These are phyloP conservation scores for Achlya hypogyna DNA, from an alignment of 352 stramenopile species.

Conservation along the genomic window DNA sequence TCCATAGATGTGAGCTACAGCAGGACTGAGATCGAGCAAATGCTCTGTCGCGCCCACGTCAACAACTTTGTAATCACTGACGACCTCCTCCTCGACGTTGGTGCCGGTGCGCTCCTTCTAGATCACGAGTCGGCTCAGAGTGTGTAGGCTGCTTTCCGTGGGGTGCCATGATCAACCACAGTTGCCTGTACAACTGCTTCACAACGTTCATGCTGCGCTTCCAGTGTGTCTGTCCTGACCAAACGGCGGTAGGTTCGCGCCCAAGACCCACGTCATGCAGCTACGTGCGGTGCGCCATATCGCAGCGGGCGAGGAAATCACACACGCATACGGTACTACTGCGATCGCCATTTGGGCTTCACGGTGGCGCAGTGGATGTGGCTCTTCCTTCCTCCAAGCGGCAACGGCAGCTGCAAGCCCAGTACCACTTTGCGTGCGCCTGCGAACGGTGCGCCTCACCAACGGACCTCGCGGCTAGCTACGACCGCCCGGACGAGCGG, in stretches of 20 bases:
- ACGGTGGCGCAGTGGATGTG: slow-evolving; percentile 37
- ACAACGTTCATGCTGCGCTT: neutral
- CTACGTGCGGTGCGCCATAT: slow-evolving; percentile 49
- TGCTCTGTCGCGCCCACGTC: slow-evolving; percentile 62
- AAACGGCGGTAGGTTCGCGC: slow-evolving; percentile 28
- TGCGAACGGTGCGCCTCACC: slow-evolving; percentile 39
- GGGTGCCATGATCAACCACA: slow-evolving; percentile 72
- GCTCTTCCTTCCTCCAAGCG: slow-evolving; percentile 37
- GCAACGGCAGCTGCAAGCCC: slow-evolving; percentile 32
- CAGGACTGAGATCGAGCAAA: slow-evolving; percentile 37
- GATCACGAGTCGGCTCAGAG: neutral
- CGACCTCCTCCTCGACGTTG: slow-evolving; percentile 42
- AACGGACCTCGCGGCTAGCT: neutral
- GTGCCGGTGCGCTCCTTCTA: slow-evolving; percentile 24
- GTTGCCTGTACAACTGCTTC: slow-evolving; percentile 49
- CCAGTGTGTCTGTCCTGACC: neutral
- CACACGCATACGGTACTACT: slow-evolving; percentile 49
- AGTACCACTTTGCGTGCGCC: slow-evolving; percentile 59
- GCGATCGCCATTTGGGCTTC: neutral
- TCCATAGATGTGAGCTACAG: slow-evolving; percentile 1
- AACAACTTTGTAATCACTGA: slow-evolving; percentile 79
- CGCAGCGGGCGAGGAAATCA: slow-evolving; percentile 40
- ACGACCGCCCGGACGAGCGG: too few species aligned
- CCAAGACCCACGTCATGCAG: slow-evolving; percentile 34
- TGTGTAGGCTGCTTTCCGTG: slow-evolving; percentile 37